These are phyloP conservation scores for Rheum nobile DNA, from an alignment of 148 eudicot species.

Conservation along the genomic window DNA sequence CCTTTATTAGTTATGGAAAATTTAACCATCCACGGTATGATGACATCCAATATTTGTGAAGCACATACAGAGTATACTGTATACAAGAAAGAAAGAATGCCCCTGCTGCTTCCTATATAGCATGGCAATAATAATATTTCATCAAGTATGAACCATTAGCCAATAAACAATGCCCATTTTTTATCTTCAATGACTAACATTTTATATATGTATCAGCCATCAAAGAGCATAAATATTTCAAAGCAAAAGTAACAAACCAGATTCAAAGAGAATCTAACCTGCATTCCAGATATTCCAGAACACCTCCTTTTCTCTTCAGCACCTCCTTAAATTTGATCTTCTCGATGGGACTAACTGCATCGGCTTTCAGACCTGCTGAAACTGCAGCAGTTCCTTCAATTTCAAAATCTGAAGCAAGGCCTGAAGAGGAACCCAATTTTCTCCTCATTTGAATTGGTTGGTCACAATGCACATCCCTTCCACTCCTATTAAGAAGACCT, in stretches of 20 bases:
- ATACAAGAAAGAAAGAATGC: not conserved
- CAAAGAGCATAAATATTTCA: not conserved
- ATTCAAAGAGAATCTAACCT: slow-evolving; percentile 45
- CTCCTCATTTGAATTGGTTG: slow-evolving; percentile 27
- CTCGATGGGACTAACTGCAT: slow-evolving; percentile 67
- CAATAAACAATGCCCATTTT: not conserved
- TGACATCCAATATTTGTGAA: not conserved
- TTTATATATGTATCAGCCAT: not conserved
- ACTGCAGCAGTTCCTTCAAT: slow-evolving; percentile 61
- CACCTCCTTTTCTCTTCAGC: slow-evolving; percentile 79
- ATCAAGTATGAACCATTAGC: not conserved
- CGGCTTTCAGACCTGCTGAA: slow-evolving; percentile 78
- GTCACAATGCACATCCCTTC: slow-evolving; percentile 25
- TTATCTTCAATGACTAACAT: not conserved
- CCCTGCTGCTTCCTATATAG: not conserved
- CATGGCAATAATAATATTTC: not conserved
- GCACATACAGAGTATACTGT: not conserved
- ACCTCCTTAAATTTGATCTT: slow-evolving; percentile 85
- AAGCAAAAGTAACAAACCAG: slow-evolving; percentile 9
- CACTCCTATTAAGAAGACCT: slow-evolving; percentile 27
- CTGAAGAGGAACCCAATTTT: slow-evolving; percentile 24
- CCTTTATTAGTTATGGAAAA: not conserved
- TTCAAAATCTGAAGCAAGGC: slow-evolving; percentile 34
- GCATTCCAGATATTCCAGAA: slow-evolving; percentile 78
- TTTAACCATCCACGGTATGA: not conserved